Conservation (phyloP, 139 green algal species). For the Pleodorina starrii region DNA sequence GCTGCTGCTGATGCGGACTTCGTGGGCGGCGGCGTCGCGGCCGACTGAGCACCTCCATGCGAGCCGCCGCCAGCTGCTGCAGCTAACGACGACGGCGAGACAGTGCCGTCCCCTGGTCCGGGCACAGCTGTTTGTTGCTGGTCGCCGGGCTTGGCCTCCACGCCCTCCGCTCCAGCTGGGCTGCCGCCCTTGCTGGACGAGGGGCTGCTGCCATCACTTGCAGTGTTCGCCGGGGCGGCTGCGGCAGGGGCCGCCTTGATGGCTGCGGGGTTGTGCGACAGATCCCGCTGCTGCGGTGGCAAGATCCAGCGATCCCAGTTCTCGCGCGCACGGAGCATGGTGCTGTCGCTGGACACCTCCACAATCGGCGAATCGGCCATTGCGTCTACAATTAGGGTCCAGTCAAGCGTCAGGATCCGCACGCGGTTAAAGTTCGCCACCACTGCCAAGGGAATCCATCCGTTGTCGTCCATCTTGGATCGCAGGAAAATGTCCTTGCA, state of each 20-base stretch:
- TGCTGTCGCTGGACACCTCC: constrained; percentile 74
- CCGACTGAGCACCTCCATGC: not conserved
- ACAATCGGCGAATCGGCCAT: constrained; percentile 71
- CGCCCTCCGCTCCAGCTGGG: not conserved
- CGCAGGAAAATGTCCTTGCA: constrained; percentile 95
- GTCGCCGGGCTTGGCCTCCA: not conserved
- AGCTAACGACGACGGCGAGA: constrained; percentile 31
- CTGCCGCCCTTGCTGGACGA: constrained; percentile 20
- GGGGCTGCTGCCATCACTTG: not conserved
- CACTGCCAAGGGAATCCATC: constrained; percentile 91
- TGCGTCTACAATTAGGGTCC: constrained; percentile 79
- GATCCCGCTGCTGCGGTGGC: constrained; percentile 72
- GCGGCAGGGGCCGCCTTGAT: not conserved
- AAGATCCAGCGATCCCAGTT: constrained; percentile 85
- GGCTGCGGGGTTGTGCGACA: constrained; percentile 33
- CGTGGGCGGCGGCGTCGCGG: not conserved
- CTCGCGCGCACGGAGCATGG: constrained; percentile 69
- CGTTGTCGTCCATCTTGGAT: constrained; percentile 93
- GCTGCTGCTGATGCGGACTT: not conserved
- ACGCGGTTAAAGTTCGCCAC: constrained; percentile 95
- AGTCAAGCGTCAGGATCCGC: constrained; percentile 91
- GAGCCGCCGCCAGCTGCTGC: constrained; percentile 14
- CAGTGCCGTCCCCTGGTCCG: not conserved
- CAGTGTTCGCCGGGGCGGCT: not conserved
- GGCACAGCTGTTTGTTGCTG: constrained; percentile 16